Base-by-base conservation (phyloP, 192 early-diverging fungal species). In the Coemansia sp. region DNA sequence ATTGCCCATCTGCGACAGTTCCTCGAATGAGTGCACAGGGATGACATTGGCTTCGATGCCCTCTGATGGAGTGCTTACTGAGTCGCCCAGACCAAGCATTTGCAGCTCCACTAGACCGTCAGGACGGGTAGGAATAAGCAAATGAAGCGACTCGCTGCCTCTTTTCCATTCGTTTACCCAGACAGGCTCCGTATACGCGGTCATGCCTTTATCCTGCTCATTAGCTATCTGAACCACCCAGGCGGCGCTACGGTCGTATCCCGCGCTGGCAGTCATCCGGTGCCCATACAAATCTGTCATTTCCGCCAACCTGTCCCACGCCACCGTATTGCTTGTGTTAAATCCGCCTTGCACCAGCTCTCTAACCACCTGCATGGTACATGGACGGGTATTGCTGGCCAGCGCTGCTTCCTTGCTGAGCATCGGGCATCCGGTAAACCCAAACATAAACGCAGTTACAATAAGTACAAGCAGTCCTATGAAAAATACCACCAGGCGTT, bases 261-360 rank as follows among this genome's bases (percentile, higher is more conserved):
- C 79, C 5, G 54, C 45, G 53, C 79, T 81, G 39, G 56, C 79
- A 21, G 68, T 82, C 60, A 84, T 79, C 44, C 83, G 81, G 68
- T 74, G 69, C 35, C 83, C 83, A 50, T 66, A 84, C 54, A 82
- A 59, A 21, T 84, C 83, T 0, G 83, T 84, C 83, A 84, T 84
- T 55, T 84, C 83, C 0, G 83, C 83, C 72, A 84, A 53, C 31
- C 81, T 67, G 50, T 85, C 81, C 83, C 83, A 85, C 28, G 77
- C 77, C 13, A 79, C 70, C 1, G 77, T 79, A 55, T 72, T 79
- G 59, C 44, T 59, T 18, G 26, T 30, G 33, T 72, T 54, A 37
- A 55, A 39, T 12, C 57, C 75, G 12, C 46, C 57, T 2, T 50
- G 50, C 21, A 72, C 53, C 49, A 78, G 65, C 61, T 21, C 46